Evolutionary conservation across 2,329 filamentous ascomycete genomes (phyloP).

Genomic region (Sphaceloma murrayae): DNA sequence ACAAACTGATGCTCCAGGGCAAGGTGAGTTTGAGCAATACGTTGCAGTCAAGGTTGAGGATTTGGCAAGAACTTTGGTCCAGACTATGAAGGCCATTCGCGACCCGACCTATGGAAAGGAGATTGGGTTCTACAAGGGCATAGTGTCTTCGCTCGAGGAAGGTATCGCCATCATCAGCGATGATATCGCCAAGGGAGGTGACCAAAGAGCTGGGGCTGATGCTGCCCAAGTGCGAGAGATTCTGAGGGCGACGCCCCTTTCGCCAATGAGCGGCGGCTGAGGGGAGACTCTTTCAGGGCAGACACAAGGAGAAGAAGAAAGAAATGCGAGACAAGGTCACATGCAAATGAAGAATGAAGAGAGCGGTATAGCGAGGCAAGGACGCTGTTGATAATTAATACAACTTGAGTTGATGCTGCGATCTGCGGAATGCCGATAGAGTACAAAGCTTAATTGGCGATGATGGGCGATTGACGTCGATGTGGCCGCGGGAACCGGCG

Average conservation of each 20-base stretch:
- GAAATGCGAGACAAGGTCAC: too few relatives aligned
- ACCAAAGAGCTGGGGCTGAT: not conserved
- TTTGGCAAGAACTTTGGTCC: not conserved
- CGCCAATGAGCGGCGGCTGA: too few relatives aligned
- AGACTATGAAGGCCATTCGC: not conserved
- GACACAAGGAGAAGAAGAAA: not conserved
- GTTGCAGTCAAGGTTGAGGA: not conserved
- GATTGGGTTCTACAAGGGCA: not conserved
- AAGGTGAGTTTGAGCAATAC: not conserved
- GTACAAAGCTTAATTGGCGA: not conserved
- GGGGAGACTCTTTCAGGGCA: too few relatives aligned
- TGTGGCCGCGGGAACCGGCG: constrained; percentile 2
- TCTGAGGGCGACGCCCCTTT: too few relatives aligned
- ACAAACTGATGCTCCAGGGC: not conserved
- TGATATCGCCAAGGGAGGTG: not conserved
- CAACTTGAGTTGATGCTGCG: too few relatives aligned
- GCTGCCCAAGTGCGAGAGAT: too few relatives aligned
- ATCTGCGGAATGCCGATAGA: constrained; percentile 13
- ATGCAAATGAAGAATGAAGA: too few relatives aligned
- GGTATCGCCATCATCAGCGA: not conserved
- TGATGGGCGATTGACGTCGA: constrained; percentile 11
- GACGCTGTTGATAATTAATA: too few relatives aligned
- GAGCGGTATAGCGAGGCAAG: not conserved
- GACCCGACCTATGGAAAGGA: not conserved
- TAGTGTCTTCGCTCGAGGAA: constrained; percentile 1